Evolutionary conservation across 352 stramenopile genomes (phyloP).

Genomic region (Nothophytophthora sp.): DNA sequence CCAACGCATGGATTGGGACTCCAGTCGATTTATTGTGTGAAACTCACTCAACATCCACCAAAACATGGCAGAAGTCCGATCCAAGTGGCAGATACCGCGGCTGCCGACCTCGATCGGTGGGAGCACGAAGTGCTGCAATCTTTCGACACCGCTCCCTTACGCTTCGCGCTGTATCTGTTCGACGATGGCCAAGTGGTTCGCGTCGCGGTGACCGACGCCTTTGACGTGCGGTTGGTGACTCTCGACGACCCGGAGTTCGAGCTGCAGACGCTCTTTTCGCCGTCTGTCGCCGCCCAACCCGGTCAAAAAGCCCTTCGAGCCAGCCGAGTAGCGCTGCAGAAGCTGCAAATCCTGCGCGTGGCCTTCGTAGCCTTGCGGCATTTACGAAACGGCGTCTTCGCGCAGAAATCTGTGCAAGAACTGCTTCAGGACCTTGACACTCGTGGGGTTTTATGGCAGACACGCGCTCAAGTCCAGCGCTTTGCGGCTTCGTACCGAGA

Average conservation of each 20-base stretch:
- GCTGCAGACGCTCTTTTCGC: slow-evolving; percentile 7
- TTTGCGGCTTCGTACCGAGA: slow-evolving; percentile 19
- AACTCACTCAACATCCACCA: neutral
- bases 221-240: slow-evolving; percentile 12
- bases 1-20: slow-evolving; percentile 4
- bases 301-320: too few species aligned
- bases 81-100: neutral
- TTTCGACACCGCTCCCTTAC: neutral
- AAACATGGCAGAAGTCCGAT: slow-evolving; percentile 1
- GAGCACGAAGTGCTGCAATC: slow-evolving; percentile 7
- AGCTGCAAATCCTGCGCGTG: slow-evolving; percentile 11
- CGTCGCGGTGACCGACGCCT: slow-evolving; percentile 6
- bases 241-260: slow-evolving; percentile 15
- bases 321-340: slow-evolving; percentile 12
- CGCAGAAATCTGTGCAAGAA: slow-evolving; percentile 13
- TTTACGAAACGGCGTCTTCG: slow-evolving; percentile 12
- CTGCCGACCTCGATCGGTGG: slow-evolving; percentile 10
- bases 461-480: slow-evolving; percentile 6
- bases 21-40: slow-evolving; percentile 12
- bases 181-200: slow-evolving; percentile 25
- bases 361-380: slow-evolving; percentile 8
- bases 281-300: slow-evolving; percentile 2
- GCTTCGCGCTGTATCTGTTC: slow-evolving; percentile 31
- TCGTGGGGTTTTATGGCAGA: slow-evolving; percentile 8
- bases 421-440: slow-evolving; percentile 17